Evolutionary conservation across 1,284 basidiomycete species (phyloP).

Genomic region (Xerocomus nothofagi): DNA sequence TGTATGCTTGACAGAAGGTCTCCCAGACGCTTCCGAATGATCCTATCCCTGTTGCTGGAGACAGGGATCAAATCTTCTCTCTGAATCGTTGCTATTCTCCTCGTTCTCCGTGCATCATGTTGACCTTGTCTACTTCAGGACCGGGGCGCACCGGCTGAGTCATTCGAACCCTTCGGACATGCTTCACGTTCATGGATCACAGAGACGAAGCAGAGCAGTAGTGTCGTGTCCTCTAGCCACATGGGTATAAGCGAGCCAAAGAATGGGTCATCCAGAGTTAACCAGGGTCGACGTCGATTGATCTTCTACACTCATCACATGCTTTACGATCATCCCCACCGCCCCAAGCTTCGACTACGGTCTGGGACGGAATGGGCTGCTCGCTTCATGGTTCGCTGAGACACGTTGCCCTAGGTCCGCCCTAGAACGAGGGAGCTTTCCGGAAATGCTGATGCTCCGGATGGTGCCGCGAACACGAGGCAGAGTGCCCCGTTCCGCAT

Average conservation of each 20-base stretch:
- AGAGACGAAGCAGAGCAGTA: not conserved
- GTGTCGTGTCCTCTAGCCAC: not conserved
- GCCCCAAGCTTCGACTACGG: slow-evolving; percentile 1
- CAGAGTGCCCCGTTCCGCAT: slow-evolving; percentile 28
- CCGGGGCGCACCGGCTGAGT: not conserved
- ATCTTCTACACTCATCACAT: not conserved
- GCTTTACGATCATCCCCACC: not conserved
- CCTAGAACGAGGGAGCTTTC: slow-evolving; percentile 8
- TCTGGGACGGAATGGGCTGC: not conserved
- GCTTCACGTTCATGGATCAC: not conserved
- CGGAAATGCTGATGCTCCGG: slow-evolving; percentile 8
- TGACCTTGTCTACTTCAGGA: slow-evolving; percentile 18
- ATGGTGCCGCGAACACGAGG: slow-evolving; percentile 31
- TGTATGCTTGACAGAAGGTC: slow-evolving; percentile 26
- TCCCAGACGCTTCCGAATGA: slow-evolving; percentile 32
- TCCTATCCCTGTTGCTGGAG: slow-evolving; percentile 6
- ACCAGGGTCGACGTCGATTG: not conserved
- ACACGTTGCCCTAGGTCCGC: slow-evolving; percentile 18
- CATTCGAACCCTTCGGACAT: not conserved
- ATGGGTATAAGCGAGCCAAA: not conserved
- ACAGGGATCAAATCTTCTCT: slow-evolving; percentile 34
- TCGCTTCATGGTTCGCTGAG: slow-evolving; percentile 1
- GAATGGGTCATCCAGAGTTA: not conserved
- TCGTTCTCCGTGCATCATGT: not conserved
- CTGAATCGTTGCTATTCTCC: slow-evolving; percentile 22